These are phyloP conservation scores for Durio zibethinus DNA, from an alignment of 345 rosid species.

Conservation along the genomic window DNA sequence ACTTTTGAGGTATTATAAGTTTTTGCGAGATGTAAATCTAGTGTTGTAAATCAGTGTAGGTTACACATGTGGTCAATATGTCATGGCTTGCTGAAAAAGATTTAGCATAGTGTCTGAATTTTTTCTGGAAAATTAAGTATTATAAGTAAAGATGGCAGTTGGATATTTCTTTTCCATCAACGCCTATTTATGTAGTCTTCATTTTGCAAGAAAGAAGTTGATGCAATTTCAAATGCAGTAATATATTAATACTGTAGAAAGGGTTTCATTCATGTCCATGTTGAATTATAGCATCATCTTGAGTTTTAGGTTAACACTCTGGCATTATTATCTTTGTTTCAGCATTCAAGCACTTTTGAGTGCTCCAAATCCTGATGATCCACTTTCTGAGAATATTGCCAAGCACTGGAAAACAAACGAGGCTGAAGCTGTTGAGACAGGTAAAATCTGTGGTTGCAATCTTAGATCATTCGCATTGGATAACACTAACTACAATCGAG, in stretches of 20 bases:
- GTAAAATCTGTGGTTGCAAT: slow-evolving; percentile 27
- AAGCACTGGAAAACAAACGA: slow-evolving; percentile 99
- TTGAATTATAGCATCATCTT: background rate
- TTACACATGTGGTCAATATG: background rate
- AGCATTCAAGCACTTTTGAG: slow-evolving; percentile 97
- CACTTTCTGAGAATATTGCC: slow-evolving; percentile 95
- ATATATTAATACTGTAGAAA: background rate
- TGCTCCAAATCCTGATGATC: slow-evolving; percentile 99
- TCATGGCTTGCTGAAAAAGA: background rate
- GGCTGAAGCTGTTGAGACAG: slow-evolving; percentile 97
- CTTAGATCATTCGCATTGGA: background rate
- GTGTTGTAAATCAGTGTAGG: background rate
- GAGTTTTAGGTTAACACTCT: background rate
- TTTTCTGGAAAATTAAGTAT: background rate
- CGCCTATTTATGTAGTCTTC: background rate
- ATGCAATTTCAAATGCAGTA: background rate
- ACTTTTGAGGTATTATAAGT: slow-evolving; percentile 66
- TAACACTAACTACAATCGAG: background rate
- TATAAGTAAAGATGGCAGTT: background rate
- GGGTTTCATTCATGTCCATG: background rate
- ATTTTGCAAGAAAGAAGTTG: too few species aligned
- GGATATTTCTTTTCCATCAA: background rate
- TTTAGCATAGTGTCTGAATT: background rate
- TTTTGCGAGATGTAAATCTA: slow-evolving; percentile 16
- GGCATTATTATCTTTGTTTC: background rate